Base-by-base conservation (phyloP, 1,284 basidiomycete species). In the Melampsora abietis-canadensis region DNA sequence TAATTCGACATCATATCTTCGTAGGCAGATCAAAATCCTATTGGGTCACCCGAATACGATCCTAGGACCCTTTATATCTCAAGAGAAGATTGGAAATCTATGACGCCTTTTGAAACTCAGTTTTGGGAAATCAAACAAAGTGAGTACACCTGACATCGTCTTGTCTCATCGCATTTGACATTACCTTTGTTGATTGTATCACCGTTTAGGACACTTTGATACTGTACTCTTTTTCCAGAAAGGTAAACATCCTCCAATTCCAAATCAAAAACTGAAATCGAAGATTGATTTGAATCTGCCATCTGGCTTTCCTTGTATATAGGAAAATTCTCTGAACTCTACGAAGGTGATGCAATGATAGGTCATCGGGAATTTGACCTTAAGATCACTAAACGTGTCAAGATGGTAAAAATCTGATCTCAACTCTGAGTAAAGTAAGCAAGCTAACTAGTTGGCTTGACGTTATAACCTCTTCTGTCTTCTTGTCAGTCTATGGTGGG, bases 341-440 rank as follows among this genome's bases (percentile, higher is more conserved):
- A 82, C 77, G 80, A 82, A 68, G 81, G 82, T 34, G 81, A 82
- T 51, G 81, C 81, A 1, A 76, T 81, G 44, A 82, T 81, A 24
- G 81, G 80, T 4, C 81, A 82, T 69, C 81, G 80, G 69, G 81
- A 82, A 67, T 81, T 81, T 69, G 81, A 82, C 68, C 78, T 82
- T 76, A 82, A 82, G 78, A 85, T 94, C 48, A 94, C 92, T 0
- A 87, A 89, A 63, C 85, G 92, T 73, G 94, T 97, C 74, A 98
- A 98, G 83, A 99, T 99, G 96, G 94, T 91, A 77, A 97, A 96
- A 94, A 92, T 91, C 57, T 77, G 85, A 31, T 54, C n/a, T 54
- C 27, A 51, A 19, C 3, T 51, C 4, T 54, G 7, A n/a, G 14
- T 54, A 12, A n/a, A 54, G 7, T n/a, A 19, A 30, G 27, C 65